Conservation (phyloP, 495 filamentous ascomycete genomes). For the Aspergillus homomorphus region DNA sequence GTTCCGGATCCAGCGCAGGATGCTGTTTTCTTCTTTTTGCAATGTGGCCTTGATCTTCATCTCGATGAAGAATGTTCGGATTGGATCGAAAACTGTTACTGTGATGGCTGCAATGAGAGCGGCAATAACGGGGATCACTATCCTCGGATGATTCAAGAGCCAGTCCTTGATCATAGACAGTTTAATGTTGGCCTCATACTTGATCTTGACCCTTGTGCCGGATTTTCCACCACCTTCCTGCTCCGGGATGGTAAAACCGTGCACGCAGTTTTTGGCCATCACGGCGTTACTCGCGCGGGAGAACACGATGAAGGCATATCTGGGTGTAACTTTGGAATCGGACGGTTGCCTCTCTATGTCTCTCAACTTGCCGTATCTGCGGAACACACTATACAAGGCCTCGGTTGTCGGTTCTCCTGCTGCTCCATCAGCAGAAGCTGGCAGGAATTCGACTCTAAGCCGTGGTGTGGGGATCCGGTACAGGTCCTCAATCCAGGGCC, state of each 20-base stretch:
- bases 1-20: conserved; percentile 77
- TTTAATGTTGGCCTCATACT: conserved; percentile 75
- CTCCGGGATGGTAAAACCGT: conserved; percentile 70
- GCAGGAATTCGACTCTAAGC: conserved; percentile 80
- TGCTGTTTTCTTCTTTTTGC: conserved; percentile 63
- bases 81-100: conserved; percentile 88
- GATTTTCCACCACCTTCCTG: conserved; percentile 65
- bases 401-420: conserved; percentile 82
- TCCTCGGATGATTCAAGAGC: conserved; percentile 82
- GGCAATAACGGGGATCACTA: conserved; percentile 78
- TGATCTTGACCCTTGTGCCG: conserved; percentile 73
- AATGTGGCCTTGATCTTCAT: conserved; percentile 77
- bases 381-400: conserved; percentile 79
- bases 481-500: conserved; percentile 94
- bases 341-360: conserved; percentile 76
- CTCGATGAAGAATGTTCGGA: conserved; percentile 87
- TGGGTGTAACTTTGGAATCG: conserved; percentile 78
- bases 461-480: conserved; percentile 73
- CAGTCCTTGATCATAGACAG: conserved; percentile 79
- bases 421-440: conserved; percentile 58
- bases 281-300: conserved; percentile 65
- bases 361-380: conserved; percentile 80
- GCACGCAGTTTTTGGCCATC: conserved; percentile 89
- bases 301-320: conserved; percentile 78
- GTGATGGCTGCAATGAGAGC: conserved; percentile 80